Conservation (phyloP, 2,329 filamentous ascomycete species). For the Alternaria conjuncta region DNA sequence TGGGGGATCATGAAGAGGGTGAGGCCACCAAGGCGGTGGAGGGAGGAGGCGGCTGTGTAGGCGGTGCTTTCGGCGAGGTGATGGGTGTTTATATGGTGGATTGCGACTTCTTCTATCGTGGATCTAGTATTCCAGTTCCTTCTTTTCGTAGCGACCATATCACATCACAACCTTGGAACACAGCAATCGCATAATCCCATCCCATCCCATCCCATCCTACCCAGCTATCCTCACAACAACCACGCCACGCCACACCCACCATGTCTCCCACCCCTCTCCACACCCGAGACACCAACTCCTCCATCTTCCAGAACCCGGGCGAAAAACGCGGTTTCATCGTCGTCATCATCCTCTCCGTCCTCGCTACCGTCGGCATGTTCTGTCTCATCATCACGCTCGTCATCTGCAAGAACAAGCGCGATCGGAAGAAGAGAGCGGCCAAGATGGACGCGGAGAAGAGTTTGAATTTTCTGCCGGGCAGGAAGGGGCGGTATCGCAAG, state of each 20-base stretch:
- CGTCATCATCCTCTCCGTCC: slow-evolving; percentile 5
- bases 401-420: slow-evolving; percentile 5
- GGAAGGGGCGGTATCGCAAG: slow-evolving; percentile 4
- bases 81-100: not conserved
- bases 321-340: slow-evolving; percentile 8
- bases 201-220: not conserved
- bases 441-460: slow-evolving; percentile 4
- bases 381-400: slow-evolving; percentile 5
- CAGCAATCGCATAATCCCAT: not conserved
- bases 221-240: not conserved
- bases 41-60: not conserved
- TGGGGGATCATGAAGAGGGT: not conserved
- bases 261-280: not conserved
- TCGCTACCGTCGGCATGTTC: slow-evolving; percentile 8
- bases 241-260: not conserved
- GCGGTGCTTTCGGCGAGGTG: not conserved
- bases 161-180: not conserved
- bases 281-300: not conserved
- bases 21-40: not conserved
- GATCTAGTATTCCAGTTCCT: not conserved
- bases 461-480: not conserved
- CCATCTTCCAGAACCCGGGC: not conserved
- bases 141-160: not conserved
- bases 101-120: not conserved
- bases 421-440: not conserved